Evolutionary conservation across 148 eudicot genomes (phyloP), one percentile per base, ranked within the genome.

Genomic region (Camellia sinensis): DNA sequence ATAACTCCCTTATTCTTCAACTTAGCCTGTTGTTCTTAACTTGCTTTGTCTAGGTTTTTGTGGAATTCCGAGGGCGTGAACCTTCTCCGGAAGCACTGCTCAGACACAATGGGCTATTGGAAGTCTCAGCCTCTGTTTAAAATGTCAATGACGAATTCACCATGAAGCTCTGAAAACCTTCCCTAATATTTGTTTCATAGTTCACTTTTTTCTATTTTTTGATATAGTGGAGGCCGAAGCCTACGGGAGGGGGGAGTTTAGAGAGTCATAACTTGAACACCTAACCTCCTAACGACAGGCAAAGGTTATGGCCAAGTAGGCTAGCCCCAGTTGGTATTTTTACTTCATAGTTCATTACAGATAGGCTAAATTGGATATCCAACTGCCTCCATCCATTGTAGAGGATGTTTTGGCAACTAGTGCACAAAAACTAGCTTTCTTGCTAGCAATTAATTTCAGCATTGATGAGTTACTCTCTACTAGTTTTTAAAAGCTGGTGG

Each of bases 81-180:
- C 99, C 99, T 59, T 95, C 99, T 50, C 99, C 99, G 0, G 95
- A 95, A 75, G 87, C 99, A 12, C 92, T 95, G 83, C 92, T 95
- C 18, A 89, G 99, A 84, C 97, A 95, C 90, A 93, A 91, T 83
- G 99, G 99, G n/a, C 73, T 95, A 68, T 78, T 93, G 85, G 63
- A 89, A 14, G 87, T 76, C 4, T 70, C 91, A 50, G 79, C 89
- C 29, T 78, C 57, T 75, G 85, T 85, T 40, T 89, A 65, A 78
- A 62, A 40, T 29, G 50, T 17, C 3, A 41, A 54, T 6, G 44
- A 29, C 7, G 17, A 43, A 57, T 10, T 52, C 19, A 1, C 5
- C 1, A 66, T 75, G 52, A 64, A 10, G 77, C 57, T 22, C 9
- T 45, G 11, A 18, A 40, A 29, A 29, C 37, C 37, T 29, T 29